phyloP scores from a whole-genome alignment of 2,329 filamentous ascomycete genomes.

The Microsporum audouinii region DNA sequence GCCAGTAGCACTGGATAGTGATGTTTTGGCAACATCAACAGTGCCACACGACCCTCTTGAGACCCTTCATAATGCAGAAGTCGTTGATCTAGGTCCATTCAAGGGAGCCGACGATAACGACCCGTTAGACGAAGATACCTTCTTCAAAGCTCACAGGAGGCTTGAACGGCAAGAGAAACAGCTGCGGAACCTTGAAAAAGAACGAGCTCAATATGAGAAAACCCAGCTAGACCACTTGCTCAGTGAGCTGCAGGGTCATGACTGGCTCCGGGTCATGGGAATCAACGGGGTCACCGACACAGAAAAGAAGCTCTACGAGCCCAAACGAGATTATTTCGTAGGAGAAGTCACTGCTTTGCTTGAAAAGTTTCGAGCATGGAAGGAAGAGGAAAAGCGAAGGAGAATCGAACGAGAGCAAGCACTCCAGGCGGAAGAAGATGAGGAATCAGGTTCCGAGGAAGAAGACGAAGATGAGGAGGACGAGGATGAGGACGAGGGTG shows the following conservation, averaged over 20 bases:
- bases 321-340: constrained; percentile 75
- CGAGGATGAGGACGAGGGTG: constrained; percentile 3
- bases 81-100: constrained; percentile 35
- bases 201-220: constrained; percentile 55
- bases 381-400: constrained; percentile 73
- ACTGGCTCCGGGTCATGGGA: constrained; percentile 88
- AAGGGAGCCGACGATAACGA: constrained; percentile 29
- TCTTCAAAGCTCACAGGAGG: constrained; percentile 47
- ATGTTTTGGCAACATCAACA: background rate
- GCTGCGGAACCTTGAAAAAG: constrained; percentile 55
- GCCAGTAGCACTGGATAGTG: constrained; percentile 11
- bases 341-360: constrained; percentile 69
- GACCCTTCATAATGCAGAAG: constrained; percentile 29
- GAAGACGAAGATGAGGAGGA: constrained; percentile 18
- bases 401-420: constrained; percentile 64
- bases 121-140: constrained; percentile 46
- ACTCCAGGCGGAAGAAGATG: constrained; percentile 39
- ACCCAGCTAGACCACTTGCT: constrained; percentile 56
- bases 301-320: constrained; percentile 76
- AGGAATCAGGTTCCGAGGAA: constrained; percentile 32
- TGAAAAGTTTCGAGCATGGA: constrained; percentile 81
- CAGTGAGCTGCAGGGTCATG: constrained; percentile 75
- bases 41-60: constrained; percentile 25
- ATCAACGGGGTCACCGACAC: constrained; percentile 74
- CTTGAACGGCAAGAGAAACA: constrained; percentile 57